Base-by-base conservation (phyloP, 2,329 filamentous ascomycete genomes). In the Sphaerostilbella broomeana region DNA sequence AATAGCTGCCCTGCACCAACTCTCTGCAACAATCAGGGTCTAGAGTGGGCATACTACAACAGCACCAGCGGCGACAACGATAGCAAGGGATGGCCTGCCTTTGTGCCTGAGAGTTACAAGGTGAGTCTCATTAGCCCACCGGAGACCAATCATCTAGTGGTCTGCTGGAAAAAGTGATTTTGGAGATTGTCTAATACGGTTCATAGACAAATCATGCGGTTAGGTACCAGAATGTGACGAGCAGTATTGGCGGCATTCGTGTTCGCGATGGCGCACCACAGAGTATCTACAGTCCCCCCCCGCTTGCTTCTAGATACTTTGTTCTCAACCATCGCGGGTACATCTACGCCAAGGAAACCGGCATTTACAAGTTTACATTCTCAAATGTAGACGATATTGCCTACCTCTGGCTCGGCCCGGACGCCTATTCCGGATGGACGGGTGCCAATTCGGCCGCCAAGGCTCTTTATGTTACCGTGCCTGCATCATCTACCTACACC, bases 301-400 rank as follows among this genome's bases (percentile, higher is more conserved):
- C 22, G 2, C 22, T 33, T 12, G 4, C 37, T 10, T 28, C 26
- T 13, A 18, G 22, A 12, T 50, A 46, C 44, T 54, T 55, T 28
- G 47, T 40, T 3, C 46, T 53, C 9, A 54, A 52, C 42, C 49
- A 55, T 17, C 49, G 39, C 32, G 52, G 46, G 9, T 55, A 54
- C 41, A 43, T 54, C 3, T 54, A 47, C 33, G 50, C 50, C 2
- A 50, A 45, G 34, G 45, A 54, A 42, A 29, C 20, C 1, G 52
- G 52, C 19, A 29, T 34, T 3, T 55, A 48, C 45, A 50, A 46
- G 31, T 48, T 53, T 29, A 47, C 45, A 18, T 36, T 53, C 13
- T 30, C 41, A 6, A 38, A 25, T 11, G 47, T 51, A 5, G 48
- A 55, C 38, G 45, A 45, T 22, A 33, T 33, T 7, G 35, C 38